These are phyloP conservation scores for Jatropha curcas DNA, from an alignment of 345 rosid genomes.

Conservation along the genomic window DNA sequence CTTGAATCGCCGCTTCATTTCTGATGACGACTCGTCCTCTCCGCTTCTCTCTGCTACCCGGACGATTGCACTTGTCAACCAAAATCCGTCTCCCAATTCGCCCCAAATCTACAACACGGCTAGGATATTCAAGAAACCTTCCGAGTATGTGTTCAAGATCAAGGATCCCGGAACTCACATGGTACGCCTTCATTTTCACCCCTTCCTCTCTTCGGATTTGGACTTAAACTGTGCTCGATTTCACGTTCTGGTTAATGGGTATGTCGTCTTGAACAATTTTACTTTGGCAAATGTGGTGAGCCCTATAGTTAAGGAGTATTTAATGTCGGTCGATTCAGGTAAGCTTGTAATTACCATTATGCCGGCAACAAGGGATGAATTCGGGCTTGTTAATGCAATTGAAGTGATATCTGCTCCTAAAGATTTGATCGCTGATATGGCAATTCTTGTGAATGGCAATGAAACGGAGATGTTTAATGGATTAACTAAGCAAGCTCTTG, in stretches of 20 bases:
- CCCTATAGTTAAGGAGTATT: constrained; percentile 63
- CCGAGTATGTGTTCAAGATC: constrained; percentile 63
- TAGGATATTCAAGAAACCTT: constrained; percentile 58
- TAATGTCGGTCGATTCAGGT: constrained; percentile 48
- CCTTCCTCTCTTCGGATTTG: constrained; percentile 43
- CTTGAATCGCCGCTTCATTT: constrained; percentile 59
- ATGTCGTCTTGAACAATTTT: constrained; percentile 70
- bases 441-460: constrained; percentile 40
- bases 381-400: constrained; percentile 79
- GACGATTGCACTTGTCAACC: constrained; percentile 36
- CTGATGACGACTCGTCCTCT: constrained; percentile 41
- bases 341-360: constrained; percentile 57
- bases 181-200: constrained; percentile 77
- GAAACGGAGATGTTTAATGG: constrained; percentile 44
- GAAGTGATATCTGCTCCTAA: constrained; percentile 89
- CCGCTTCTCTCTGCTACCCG: constrained; percentile 38
- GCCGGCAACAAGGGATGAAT: constrained; percentile 45
- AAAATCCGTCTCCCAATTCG: constrained; percentile 25
- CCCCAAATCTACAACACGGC: constrained; percentile 66
- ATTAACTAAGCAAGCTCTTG: constrained; percentile 60
- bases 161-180: constrained; percentile 61
- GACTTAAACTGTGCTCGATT: constrained; percentile 48
- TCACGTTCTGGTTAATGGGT: constrained; percentile 73
- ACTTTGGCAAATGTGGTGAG: constrained; percentile 18
- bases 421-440: constrained; percentile 67